Percentiles rank a stretch among this genome's conserved stretches.
Conservation (phyloP, 345 rosid genomes). For the Brassica incana region DNA sequence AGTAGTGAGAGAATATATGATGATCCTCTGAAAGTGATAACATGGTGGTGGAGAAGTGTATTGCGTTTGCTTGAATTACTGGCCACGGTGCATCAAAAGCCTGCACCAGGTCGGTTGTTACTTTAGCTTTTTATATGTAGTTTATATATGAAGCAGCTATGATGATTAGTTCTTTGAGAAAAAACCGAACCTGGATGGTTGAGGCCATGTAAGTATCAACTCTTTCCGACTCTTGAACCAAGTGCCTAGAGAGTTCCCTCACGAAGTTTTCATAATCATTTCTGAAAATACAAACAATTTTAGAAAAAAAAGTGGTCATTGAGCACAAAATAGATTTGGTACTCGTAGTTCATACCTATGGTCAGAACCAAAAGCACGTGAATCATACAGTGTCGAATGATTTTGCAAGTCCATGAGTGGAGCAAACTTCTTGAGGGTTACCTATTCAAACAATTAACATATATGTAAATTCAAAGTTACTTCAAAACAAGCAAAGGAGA, state of each 20-base stretch:
- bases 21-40: slow-evolving; percentile 84
- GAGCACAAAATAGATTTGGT: slow-evolving; percentile 6
- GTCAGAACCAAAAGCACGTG: slow-evolving; percentile 66
- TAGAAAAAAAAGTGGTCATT: background rate
- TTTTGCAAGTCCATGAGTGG: slow-evolving; percentile 70
- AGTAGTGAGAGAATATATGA: slow-evolving; percentile 61
- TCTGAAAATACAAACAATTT: slow-evolving; percentile 45
- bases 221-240: slow-evolving; percentile 63
- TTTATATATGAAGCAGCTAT: slow-evolving; percentile 2
- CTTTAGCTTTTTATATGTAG: slow-evolving; percentile 7
- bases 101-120: slow-evolving; percentile 45
- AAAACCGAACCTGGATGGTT: slow-evolving; percentile 66
- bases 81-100: slow-evolving; percentile 96
- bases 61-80: slow-evolving; percentile 88
- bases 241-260: slow-evolving; percentile 69
- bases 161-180: background rate
- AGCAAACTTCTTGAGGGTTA: slow-evolving; percentile 63
- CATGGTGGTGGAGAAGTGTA: slow-evolving; percentile 78
- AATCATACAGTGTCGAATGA: slow-evolving; percentile 49
- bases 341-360: slow-evolving; percentile 53
- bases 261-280: slow-evolving; percentile 74
- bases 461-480: slow-evolving; percentile 5
- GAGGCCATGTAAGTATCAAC: slow-evolving; percentile 78
- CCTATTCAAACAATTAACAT: slow-evolving; percentile 48
- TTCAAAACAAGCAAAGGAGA: slow-evolving; percentile 19